Conservation (phyloP, 805 yeast species). For the Pichia paraexigua region DNA sequence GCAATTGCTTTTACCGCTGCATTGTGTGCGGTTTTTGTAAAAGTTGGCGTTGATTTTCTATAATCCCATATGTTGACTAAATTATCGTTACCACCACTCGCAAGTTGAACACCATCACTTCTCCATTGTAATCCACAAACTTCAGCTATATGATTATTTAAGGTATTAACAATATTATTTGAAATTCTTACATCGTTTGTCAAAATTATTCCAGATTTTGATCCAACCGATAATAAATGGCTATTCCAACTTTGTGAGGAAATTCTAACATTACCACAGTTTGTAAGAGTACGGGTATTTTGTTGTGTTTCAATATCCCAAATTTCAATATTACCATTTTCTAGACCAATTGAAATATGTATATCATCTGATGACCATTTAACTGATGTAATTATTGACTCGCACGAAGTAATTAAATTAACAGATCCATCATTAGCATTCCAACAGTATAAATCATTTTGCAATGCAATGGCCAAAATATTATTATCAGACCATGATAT, state of each 20-base stretch:
- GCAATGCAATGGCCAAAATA: slow-evolving; percentile 81
- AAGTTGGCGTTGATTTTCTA: slow-evolving; percentile 59
- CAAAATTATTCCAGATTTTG: slow-evolving; percentile 75
- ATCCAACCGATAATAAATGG: slow-evolving; percentile 77
- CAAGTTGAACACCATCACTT: slow-evolving; percentile 74
- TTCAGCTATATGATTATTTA: slow-evolving; percentile 73
- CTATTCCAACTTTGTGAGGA: slow-evolving; percentile 82
- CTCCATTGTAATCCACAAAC: slow-evolving; percentile 89
- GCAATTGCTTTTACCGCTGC: slow-evolving; percentile 95
- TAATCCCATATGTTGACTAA: slow-evolving; percentile 91
- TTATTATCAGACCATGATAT: slow-evolving; percentile 83
- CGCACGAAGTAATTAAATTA: slow-evolving; percentile 51
- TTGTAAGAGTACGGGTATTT: slow-evolving; percentile 68
- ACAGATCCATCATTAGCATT: slow-evolving; percentile 80
- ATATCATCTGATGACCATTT: slow-evolving; percentile 90
- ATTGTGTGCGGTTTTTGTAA: slow-evolving; percentile 68
- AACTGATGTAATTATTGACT: slow-evolving; percentile 56
- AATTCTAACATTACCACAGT: slow-evolving; percentile 62
- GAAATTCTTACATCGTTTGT: slow-evolving; percentile 88
- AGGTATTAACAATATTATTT: slow-evolving; percentile 55
- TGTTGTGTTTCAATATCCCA: slow-evolving; percentile 83
- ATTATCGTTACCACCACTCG: slow-evolving; percentile 93
- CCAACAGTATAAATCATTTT: slow-evolving; percentile 82
- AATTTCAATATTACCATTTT: slow-evolving; percentile 78
- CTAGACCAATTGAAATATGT: slow-evolving; percentile 75